phyloP scores from a whole-genome alignment of 768 basidiomycete species.

The Lentinula boryana region DNA sequence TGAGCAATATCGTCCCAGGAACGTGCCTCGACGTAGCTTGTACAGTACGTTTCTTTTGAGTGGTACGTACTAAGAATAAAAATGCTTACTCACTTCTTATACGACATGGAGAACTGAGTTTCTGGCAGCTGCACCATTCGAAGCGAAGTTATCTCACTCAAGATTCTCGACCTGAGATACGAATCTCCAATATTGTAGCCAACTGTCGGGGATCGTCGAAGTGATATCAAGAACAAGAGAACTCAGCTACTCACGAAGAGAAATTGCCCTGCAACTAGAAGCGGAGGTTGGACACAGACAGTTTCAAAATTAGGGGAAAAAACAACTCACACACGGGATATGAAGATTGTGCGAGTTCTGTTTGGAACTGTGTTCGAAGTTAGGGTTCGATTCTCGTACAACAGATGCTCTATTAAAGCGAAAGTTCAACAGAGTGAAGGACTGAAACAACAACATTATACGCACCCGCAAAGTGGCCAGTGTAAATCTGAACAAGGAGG shows the following conservation, averaged over 20 bases:
- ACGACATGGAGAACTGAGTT: constrained; percentile 7
- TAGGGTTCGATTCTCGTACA: constrained; percentile 17
- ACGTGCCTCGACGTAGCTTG: constrained; percentile 15
- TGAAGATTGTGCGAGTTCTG: constrained; percentile 29
- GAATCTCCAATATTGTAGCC: constrained; percentile 23
- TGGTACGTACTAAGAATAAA: not conserved
- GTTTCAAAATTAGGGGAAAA: not conserved
- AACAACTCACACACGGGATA: constrained; percentile 40
- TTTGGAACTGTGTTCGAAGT: constrained; percentile 14
- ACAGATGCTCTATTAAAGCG: constrained; percentile 18
- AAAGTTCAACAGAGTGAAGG: not conserved
- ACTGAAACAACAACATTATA: not conserved
- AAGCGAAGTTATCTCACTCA: constrained; percentile 15
- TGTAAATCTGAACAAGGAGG: constrained; percentile 23
- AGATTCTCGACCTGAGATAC: constrained; percentile 12
- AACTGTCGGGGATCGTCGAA: constrained; percentile 16
- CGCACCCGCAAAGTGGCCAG: constrained; percentile 21
- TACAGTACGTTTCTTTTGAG: too few relatives aligned
- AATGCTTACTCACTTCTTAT: constrained; percentile 9
- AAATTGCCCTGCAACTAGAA: constrained; percentile 39
- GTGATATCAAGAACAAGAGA: not conserved
- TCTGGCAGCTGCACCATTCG: constrained; percentile 1
- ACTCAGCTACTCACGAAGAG: constrained; percentile 32
- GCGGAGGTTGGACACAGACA: not conserved
- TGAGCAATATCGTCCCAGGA: constrained; percentile 20